Evolutionary conservation across 2,329 filamentous ascomycete species (phyloP), one percentile per base, ranked within the genome.

Genomic region (Exophiala sp.): DNA sequence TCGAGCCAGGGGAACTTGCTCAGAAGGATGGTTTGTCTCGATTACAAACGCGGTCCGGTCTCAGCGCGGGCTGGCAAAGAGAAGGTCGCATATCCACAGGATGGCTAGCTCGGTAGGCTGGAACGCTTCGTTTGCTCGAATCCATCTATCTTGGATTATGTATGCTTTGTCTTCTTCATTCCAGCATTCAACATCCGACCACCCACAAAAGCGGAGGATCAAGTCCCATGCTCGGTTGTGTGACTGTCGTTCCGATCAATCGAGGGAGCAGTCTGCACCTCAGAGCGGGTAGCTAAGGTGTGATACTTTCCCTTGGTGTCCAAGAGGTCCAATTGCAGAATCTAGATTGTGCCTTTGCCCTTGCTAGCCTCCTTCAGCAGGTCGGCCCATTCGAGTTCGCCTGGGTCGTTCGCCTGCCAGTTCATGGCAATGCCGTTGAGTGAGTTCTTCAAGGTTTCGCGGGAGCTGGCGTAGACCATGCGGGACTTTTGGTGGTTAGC

Each of bases 401-500:
- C 64, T 6, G 62, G 59, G 42, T 63, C 60, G 52, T 65, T 65
- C 39, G 64, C 64, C 56, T 66, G 64, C 49, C 63, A 59, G 52
- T 64, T 62, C 51, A 58, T 61, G 47, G 57, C 61, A 38, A 65
- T 56, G 18, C 64, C 66, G 63, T 71, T 73, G 37, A 75, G 66
- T 14, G 72, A 70, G 56, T 70, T 72, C 66, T 75, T 75, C 57
- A 75, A 60, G 50, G 65, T 65, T 61, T 74, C 71, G 46, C 70
- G 69, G 42, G 70, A 74, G 58, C 70, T 72, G 58, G 73, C 72
- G 64, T 75, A 75, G 50, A 74, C 67, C 73, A 75, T 75, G 56
- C 70, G 72, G 65, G 67, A 70, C 69, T 71, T 29, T 30, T 27
- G 27, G 9, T 27, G 22, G 22, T 29, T 13, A 42, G 49, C 60